A percentile compares a stretch with the other conserved stretches of the same genome.
These are phyloP conservation scores for Pinus tabuliformis DNA, from an alignment of 75 land plant species.

Conservation along the genomic window DNA sequence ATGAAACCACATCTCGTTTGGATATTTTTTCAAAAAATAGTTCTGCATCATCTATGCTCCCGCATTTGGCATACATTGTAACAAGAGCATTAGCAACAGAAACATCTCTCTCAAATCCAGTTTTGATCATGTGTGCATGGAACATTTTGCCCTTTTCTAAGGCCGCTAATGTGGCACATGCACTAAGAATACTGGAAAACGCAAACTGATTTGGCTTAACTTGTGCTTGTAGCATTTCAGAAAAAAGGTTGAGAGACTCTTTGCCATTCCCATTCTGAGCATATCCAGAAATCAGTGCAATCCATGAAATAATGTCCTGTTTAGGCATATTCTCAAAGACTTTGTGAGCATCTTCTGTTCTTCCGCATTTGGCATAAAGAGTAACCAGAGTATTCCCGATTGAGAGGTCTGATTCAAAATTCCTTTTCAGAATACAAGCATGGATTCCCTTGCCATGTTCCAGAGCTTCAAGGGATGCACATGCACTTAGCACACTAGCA, in stretches of 20 bases:
- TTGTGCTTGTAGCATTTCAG: constrained; percentile 22
- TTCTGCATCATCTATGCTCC: constrained; percentile 34
- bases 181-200: constrained; percentile 36
- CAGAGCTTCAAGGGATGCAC: not conserved
- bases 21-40: constrained; percentile 32
- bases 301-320: constrained; percentile 15
- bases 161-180: constrained; percentile 54
- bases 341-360: constrained; percentile 3
- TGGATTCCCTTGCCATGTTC: constrained; percentile 5
- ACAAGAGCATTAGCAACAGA: constrained; percentile 45
- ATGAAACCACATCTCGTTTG: constrained; percentile 41
- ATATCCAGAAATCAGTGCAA: constrained; percentile 15
- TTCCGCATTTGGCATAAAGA: constrained; percentile 15
- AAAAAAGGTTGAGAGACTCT: constrained; percentile 11
- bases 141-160: constrained; percentile 56
- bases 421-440: not conserved
- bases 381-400: constrained; percentile 10
- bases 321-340: constrained; percentile 16
- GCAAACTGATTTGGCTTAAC: constrained; percentile 36
- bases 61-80: constrained; percentile 60
- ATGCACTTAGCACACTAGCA: constrained; percentile 7
- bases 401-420: constrained; percentile 5
- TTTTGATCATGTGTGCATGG: constrained; percentile 34
- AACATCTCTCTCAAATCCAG: constrained; percentile 19
- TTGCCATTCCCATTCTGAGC: constrained; percentile 2